Evolutionary conservation across 306 rosid genomes (phyloP), one percentile per base, ranked within the genome.

Genomic region (Sindora glabra): DNA sequence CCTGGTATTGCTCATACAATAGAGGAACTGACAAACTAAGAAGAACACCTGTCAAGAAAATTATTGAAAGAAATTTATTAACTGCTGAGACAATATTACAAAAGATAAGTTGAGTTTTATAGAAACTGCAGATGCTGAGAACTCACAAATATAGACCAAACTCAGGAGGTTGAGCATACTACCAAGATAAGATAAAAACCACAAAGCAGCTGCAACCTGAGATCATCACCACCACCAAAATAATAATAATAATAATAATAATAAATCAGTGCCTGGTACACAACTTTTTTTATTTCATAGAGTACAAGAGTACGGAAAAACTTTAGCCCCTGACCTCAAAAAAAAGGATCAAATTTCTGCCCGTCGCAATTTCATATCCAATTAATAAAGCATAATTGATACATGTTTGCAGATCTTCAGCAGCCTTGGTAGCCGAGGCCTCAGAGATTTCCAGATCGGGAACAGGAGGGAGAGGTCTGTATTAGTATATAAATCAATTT

Each of bases 371-470:
- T 70, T 84, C 89, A 15, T 76, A 80, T 13, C 91, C 97, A 78
- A 86, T 23, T 4, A 84, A 68, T 65, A 94, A 68, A 25, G 60
- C 89, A 9, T 36, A 71, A 71, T 84, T 94, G 62, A 86, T 66
- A 87, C 89, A 80, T 45, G 68, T 63, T 44, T 76, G 89, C 69
- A 94, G 63, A 53, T 26, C 76, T 45, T 86, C 89, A 18, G 97
- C 87, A 57, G 79, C 79, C 73, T 52, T 74, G 10, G 74, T 37
- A 36, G 84, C 75, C 49, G 77, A 53, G 41, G 74, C 81, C 80
- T 94, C 97, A 1, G 95, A 78, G 60, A 94, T 86, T 80, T 86
- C 95, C 78, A 94, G 64, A 82, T 94, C 94, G 22, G 97, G 99
- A 29, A 89, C 80, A 63, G 97, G 99, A 61, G 99, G 99, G 55